Base-by-base conservation (phyloP, 2,329 filamentous ascomycete genomes). In the Elsinoe arachidis region DNA sequence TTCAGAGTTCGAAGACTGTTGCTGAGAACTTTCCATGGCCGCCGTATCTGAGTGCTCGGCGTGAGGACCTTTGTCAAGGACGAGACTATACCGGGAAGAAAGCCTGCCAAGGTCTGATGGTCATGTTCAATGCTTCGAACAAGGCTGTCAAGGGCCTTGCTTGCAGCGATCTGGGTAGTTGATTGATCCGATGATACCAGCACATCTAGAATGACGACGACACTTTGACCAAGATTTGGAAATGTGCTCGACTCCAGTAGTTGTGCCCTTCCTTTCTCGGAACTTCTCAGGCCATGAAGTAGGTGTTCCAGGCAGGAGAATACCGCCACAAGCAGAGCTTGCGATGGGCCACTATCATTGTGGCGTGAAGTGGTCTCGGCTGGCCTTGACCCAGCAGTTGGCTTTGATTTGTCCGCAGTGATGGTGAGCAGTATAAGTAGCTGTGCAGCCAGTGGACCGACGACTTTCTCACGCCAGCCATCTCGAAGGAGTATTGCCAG, bases 81-180 rank as follows among this genome's bases (percentile, higher is more conserved):
- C 2, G 93, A 97, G 0, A 96, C 82, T 0, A 89, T 89, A 9
- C 91, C 90, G 0, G 95, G 93, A 41, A 97, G 77, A 66, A 99
- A 93, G 60, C 82, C 91, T 9, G 90, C 88, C 57, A 95, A 75
- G 2, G 88, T 83, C n/a, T 87, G 80, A 47, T 80, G 80, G 64
- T 93, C 86, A 46, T 46, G 41, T 55, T 80, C 83, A 43, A 96
- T 78, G 19, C 83, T 81, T 5, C 70, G 66, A 62, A 84, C 81
- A 6, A 93, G 73, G 0, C 80, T 74, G 53, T 80, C 73, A 1
- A 96, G 68, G 5, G 87, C 83, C 11, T 75, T 70, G 2, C 89
- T 74, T 5, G 90, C 87, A 62, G 86, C 81, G 4, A 86, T 68
- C 66, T 92, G 90, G 17, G 92, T 80, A n/a, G 80, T 76, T 37